phyloP scores from a whole-genome alignment of 768 basidiomycete species.

The Pulveroboletus ravenelii region DNA sequence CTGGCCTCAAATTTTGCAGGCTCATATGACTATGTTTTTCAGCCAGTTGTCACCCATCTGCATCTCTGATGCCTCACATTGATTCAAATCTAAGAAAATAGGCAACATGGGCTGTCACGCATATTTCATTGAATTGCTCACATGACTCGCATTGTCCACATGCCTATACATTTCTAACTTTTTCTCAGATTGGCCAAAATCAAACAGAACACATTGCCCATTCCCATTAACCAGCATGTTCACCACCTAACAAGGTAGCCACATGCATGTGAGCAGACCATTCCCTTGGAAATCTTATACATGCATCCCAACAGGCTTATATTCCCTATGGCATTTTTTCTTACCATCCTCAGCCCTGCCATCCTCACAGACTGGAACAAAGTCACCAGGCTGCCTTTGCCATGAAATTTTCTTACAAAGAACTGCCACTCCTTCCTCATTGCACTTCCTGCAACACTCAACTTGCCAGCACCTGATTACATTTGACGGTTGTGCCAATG shows the following conservation, averaged over 20 bases:
- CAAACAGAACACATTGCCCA: slow-evolving; percentile 66
- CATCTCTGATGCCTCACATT: slow-evolving; percentile 72
- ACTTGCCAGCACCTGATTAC: slow-evolving; percentile 65
- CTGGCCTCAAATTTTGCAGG: too few species aligned
- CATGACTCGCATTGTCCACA: slow-evolving; percentile 47
- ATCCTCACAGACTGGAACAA: slow-evolving; percentile 42
- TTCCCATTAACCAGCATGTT: slow-evolving; percentile 74
- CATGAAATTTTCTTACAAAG: slow-evolving; percentile 70
- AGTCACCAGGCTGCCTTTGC: slow-evolving; percentile 57
- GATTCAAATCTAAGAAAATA: slow-evolving; percentile 51
- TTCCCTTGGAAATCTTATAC: slow-evolving; percentile 71
- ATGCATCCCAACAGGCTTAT: slow-evolving; percentile 55
- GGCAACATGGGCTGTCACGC: background rate
- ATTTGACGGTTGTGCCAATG: slow-evolving; percentile 63
- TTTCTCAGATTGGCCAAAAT: slow-evolving; percentile 82
- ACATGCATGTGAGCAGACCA: slow-evolving; percentile 70
- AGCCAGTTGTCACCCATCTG: slow-evolving; percentile 43
- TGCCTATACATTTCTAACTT: slow-evolving; percentile 63
- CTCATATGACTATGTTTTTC: too few species aligned
- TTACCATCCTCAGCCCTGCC: background rate
- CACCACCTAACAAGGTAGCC: slow-evolving; percentile 46
- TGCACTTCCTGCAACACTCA: slow-evolving; percentile 56
- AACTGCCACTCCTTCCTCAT: slow-evolving; percentile 70
- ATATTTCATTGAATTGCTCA: slow-evolving; percentile 18
- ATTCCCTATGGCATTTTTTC: background rate